Conservation (phyloP, 768 basidiomycete genomes). For the Leccinum subtestaceum region DNA sequence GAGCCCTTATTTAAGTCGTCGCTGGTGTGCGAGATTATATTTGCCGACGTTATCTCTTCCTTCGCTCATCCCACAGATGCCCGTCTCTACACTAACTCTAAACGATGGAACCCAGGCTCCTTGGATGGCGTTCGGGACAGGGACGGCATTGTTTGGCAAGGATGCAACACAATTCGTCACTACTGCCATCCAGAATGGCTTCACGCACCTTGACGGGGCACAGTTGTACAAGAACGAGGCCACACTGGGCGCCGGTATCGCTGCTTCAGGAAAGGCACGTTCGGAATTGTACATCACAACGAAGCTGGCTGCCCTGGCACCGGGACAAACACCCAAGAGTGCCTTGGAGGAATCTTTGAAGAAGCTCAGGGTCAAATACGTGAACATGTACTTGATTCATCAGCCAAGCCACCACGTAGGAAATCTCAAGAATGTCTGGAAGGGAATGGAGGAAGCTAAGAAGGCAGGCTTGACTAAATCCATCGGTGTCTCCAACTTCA, state of each 20-base stretch:
- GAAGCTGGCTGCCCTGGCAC: conserved; percentile 39
- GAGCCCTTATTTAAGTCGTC: conserved; percentile 8
- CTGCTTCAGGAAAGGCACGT: conserved; percentile 48
- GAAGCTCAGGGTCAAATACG: conserved; percentile 51
- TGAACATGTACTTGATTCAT: conserved; percentile 68
- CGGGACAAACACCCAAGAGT: conserved; percentile 46
- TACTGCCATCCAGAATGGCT: conserved; percentile 51
- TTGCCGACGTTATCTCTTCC: conserved; percentile 4
- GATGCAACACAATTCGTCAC: conserved; percentile 41
- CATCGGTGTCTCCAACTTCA: conserved; percentile 59
- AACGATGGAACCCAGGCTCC: conserved; percentile 56
- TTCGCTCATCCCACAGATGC: conserved; percentile 17
- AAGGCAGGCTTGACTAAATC: conserved; percentile 38
- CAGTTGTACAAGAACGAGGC: conserved; percentile 59
- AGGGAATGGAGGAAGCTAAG: conserved; percentile 56
- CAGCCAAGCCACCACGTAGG: conserved; percentile 34
- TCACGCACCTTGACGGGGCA: conserved; percentile 65
- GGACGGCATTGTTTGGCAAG: conserved; percentile 48
- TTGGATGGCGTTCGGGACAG: conserved; percentile 62
- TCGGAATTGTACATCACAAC: conserved; percentile 62
- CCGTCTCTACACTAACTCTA: conserved; percentile 38
- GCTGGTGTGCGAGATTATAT: not conserved
- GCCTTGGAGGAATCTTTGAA: conserved; percentile 50
- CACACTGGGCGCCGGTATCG: conserved; percentile 49
- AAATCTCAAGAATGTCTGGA: conserved; percentile 53